A percentile compares a stretch with the other conserved stretches of the same genome.
phyloP scores from a whole-genome alignment of 495 filamentous ascomycete species.

The Wilcoxina mikolae region DNA sequence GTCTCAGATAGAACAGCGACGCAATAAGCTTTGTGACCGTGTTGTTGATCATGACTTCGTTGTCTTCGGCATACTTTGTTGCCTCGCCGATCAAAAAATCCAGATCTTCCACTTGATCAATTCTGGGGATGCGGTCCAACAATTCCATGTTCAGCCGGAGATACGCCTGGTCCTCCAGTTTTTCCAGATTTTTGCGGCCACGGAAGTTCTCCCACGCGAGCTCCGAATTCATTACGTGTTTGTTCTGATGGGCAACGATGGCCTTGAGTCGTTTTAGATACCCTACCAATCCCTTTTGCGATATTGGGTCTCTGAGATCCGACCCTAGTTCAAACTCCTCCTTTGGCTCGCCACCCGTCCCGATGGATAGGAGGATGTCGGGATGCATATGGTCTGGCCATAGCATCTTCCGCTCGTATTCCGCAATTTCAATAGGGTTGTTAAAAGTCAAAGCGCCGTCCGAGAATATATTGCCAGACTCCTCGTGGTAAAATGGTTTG shows the following conservation, averaged over 20 bases:
- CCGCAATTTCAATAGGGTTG: constrained; percentile 27
- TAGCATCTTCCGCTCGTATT: constrained; percentile 25
- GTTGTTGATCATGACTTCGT: neutral
- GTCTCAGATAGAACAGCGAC: constrained; percentile 5
- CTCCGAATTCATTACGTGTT: neutral
- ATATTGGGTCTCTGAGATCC: neutral
- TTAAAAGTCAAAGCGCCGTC: constrained; percentile 15
- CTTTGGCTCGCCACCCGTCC: constrained; percentile 13
- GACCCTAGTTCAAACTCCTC: neutral
- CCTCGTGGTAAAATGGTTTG: constrained; percentile 29
- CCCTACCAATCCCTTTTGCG: neutral
- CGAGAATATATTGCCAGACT: constrained; percentile 18
- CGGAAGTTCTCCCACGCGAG: neutral
- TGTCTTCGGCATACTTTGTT: neutral
- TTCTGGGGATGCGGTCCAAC: constrained; percentile 10
- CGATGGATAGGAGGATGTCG: constrained; percentile 29
- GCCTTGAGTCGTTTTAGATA: neutral
- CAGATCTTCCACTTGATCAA: constrained; percentile 21
- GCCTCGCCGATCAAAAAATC: neutral
- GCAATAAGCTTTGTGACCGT: neutral
- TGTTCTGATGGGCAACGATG: constrained; percentile 1
- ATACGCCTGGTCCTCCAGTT: neutral
- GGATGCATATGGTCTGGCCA: constrained; percentile 25
- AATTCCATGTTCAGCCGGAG: constrained; percentile 16
- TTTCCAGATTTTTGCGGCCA: neutral